These are phyloP conservation scores for Tricholomella constricta DNA, from an alignment of 768 basidiomycete species.

Conservation along the genomic window DNA sequence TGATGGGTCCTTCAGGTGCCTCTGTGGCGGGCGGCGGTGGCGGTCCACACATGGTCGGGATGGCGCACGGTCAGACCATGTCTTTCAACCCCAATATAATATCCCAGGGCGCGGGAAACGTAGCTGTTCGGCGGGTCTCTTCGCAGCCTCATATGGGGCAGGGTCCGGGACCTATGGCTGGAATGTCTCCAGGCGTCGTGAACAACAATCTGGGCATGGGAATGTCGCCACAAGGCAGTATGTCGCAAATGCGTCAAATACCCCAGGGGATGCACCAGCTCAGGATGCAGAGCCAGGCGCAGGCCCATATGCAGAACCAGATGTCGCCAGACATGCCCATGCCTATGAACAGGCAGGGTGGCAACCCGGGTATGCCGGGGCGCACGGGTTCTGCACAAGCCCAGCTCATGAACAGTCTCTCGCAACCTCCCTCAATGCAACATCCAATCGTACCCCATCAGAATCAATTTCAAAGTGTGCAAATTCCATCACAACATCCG, in stretches of 20 bases:
- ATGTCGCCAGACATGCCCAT: slow-evolving; percentile 45
- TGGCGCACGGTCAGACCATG: slow-evolving; percentile 41
- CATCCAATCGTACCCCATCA: slow-evolving; percentile 35
- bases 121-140: slow-evolving; percentile 50
- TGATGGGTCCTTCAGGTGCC: slow-evolving; percentile 16
- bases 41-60: slow-evolving; percentile 33
- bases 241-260: slow-evolving; percentile 38
- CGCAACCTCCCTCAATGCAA: slow-evolving; percentile 36
- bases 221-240: slow-evolving; percentile 45
- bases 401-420: slow-evolving; percentile 51
- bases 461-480: slow-evolving; percentile 38
- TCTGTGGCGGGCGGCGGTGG: slow-evolving; percentile 16
- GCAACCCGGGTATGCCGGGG: slow-evolving; percentile 41
- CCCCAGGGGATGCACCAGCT: slow-evolving; percentile 39
- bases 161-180: slow-evolving; percentile 32
- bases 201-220: slow-evolving; percentile 41
- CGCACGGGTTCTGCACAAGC: slow-evolving; percentile 46
- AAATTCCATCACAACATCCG: slow-evolving; percentile 40
- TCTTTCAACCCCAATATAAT: slow-evolving; percentile 44
- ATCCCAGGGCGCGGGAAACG: slow-evolving; percentile 36
- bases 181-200: slow-evolving; percentile 33
- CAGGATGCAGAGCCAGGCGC: slow-evolving; percentile 35
- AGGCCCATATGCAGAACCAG: slow-evolving; percentile 11
- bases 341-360: slow-evolving; percentile 40
- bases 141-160: slow-evolving; percentile 57